Conservation (phyloP, 345 rosid species). For the Camelina laxa region DNA sequence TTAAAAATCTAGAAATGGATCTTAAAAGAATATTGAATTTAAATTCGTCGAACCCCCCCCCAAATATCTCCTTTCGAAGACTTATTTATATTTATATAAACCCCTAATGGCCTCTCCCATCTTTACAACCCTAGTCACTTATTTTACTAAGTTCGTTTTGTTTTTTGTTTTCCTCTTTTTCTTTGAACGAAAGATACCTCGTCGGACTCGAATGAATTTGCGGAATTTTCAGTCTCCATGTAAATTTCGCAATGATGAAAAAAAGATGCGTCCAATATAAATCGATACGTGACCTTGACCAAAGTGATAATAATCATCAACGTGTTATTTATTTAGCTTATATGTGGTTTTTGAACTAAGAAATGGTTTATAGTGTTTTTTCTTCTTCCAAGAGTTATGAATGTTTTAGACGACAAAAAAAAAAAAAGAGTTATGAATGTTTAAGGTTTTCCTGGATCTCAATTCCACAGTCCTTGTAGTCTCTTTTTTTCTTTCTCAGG, state of each 20-base stretch:
- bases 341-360: not conserved
- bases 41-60: conserved; percentile 8
- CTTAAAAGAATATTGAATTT: conserved; percentile 1
- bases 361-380: not conserved
- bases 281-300: conserved; percentile 15
- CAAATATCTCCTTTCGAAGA: not conserved
- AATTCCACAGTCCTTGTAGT: not conserved
- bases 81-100: conserved; percentile 1
- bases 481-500: not conserved
- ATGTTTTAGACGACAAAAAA: too few species aligned
- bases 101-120: conserved; percentile 5
- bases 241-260: conserved; percentile 25
- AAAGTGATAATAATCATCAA: not conserved
- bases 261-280: conserved; percentile 18
- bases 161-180: not conserved
- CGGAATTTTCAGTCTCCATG: conserved; percentile 36
- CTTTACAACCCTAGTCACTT: not conserved
- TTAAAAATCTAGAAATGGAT: not conserved
- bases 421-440: too few species aligned
- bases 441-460: not conserved
- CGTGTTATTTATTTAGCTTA: not conserved
- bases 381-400: not conserved
- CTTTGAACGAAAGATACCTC: not conserved
- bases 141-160: not conserved
- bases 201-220: conserved; percentile 3